Percentiles rank a stretch among this genome's conserved stretches.
phyloP scores from a whole-genome alignment of 176 grass and related monocot species.

The Echinochloa phyllopogon region DNA sequence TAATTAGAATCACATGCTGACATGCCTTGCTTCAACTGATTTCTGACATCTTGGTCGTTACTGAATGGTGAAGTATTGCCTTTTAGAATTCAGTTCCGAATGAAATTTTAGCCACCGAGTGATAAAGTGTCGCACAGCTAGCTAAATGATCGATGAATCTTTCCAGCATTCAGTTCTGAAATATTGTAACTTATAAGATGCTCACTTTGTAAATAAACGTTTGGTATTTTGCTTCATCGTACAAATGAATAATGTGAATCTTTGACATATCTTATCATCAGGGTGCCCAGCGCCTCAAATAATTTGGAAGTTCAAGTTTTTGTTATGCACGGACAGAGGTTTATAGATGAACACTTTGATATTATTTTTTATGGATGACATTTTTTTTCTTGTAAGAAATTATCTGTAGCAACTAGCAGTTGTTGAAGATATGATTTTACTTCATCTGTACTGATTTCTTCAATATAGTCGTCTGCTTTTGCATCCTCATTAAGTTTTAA shows the following conservation, averaged over 20 bases:
- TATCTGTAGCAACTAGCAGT: neutral
- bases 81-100: neutral
- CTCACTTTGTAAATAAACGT: neutral
- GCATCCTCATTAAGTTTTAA: neutral
- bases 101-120: neutral
- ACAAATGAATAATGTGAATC: neutral
- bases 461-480: neutral
- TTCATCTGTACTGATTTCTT: conserved; percentile 7
- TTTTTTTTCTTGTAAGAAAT: too few species aligned
- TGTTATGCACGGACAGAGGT: neutral
- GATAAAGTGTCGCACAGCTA: neutral
- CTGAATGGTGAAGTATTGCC: neutral
- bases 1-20: neutral
- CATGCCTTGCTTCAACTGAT: neutral
- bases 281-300: neutral
- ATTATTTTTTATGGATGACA: too few species aligned
- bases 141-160: neutral
- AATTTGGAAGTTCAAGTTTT: neutral
- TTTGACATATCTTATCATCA: neutral
- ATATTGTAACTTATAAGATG: neutral
- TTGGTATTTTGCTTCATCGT: neutral
- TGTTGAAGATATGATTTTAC: neutral
- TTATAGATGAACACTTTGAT: neutral
- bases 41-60: neutral
- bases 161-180: neutral